These are phyloP conservation scores for Cylindrodendrum hubeiense DNA, from an alignment of 2,329 filamentous ascomycete species.

Conservation along the genomic window DNA sequence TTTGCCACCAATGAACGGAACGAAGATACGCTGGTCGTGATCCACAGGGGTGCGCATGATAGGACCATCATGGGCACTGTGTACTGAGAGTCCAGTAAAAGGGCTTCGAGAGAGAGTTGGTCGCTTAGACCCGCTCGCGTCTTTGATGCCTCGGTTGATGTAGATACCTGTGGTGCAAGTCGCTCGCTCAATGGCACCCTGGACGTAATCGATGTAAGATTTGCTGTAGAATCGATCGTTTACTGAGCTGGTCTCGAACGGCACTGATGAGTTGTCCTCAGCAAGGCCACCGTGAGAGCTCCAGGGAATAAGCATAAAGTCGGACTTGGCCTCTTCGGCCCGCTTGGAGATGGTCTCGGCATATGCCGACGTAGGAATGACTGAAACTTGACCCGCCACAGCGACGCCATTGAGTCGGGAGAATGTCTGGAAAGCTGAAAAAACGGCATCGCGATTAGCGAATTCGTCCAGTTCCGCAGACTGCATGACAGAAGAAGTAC, in stretches of 20 bases:
- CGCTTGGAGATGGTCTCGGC: conserved; percentile 81
- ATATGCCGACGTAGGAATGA: conserved; percentile 83
- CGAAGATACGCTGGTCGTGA: conserved; percentile 84
- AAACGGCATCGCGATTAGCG: conserved; percentile 81
- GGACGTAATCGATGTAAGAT: conserved; percentile 80
- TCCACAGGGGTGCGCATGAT: conserved; percentile 67
- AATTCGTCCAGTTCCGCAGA: conserved; percentile 85
- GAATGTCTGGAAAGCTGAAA: conserved; percentile 92
- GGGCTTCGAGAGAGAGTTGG: conserved; percentile 57
- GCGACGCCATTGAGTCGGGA: conserved; percentile 86
- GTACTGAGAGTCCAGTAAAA: conserved; percentile 38
- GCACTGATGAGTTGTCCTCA: conserved; percentile 59
- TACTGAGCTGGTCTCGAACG: conserved; percentile 33
- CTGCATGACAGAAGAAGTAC: conserved; percentile 95
- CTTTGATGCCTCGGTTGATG: conserved; percentile 55
- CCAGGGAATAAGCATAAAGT: conserved; percentile 90
- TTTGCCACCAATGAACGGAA: conserved; percentile 86
- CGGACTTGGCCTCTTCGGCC: conserved; percentile 76
- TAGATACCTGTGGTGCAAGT: conserved; percentile 79
- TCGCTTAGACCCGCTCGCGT: conserved; percentile 53
- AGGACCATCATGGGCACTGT: conserved; percentile 64
- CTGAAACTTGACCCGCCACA: conserved; percentile 83
- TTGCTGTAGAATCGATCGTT: conserved; percentile 46
- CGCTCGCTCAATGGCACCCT: conserved; percentile 72
- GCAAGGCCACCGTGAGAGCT: conserved; percentile 82